Percentiles rank a stretch among this genome's conserved stretches.
phyloP scores from a whole-genome alignment of 352 stramenopile genomes.

The Phytopythium boreale region DNA sequence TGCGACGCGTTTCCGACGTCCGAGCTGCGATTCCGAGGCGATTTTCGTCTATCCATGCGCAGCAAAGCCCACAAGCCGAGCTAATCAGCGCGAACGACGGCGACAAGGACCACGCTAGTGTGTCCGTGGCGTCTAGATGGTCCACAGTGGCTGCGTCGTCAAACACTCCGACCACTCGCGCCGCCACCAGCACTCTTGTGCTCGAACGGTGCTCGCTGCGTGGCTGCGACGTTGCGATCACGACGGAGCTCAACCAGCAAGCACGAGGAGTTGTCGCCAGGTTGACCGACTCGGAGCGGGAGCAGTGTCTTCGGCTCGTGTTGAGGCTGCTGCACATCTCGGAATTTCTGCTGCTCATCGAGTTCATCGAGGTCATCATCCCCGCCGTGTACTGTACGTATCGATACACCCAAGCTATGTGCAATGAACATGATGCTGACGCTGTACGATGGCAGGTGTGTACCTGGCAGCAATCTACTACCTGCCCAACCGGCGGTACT shows the following conservation, averaged over 20 bases:
- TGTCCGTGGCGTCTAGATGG: no score
- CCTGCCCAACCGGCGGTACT: constrained; percentile 20
- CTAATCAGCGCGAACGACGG: no score
- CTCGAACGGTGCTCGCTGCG: no score
- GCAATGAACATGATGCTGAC: not conserved
- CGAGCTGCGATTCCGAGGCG: not conserved
- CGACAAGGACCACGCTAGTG: no score
- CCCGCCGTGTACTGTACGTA: constrained; percentile 18
- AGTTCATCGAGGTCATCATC: constrained; percentile 24
- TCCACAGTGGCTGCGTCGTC: no score
- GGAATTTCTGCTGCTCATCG: constrained; percentile 21
- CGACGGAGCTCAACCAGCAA: not conserved
- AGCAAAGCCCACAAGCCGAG: no score
- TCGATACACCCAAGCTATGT: no score
- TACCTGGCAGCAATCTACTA: constrained; percentile 7
- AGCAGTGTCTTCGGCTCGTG: constrained; percentile 10
- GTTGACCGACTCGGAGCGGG: constrained; percentile 3
- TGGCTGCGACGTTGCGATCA: not conserved
- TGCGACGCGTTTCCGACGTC: not conserved
- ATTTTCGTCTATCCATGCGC: no score
- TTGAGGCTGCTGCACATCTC: constrained; percentile 17
- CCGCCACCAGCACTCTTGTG: no score
- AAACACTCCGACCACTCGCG: no score
- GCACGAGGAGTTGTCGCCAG: not conserved
- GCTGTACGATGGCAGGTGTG: not conserved